Evolutionary conservation across 2,329 filamentous ascomycete species (phyloP), one percentile per base, ranked within the genome.

Genomic region (Myriangium duriaei): DNA sequence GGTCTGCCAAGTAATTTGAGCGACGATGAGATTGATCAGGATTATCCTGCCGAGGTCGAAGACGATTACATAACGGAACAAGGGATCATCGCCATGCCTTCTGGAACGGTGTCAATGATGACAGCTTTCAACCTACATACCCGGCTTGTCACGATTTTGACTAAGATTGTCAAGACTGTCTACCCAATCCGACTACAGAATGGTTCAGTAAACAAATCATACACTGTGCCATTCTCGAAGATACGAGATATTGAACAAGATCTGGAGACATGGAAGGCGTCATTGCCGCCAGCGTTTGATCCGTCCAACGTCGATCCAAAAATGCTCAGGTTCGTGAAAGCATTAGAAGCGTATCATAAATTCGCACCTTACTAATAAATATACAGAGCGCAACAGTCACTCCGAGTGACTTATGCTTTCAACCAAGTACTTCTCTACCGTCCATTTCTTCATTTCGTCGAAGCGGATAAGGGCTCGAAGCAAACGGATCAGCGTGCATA

Each of bases 391-490:
- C 81, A 84, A 43, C 83, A 86, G 45, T 64, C 87, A 15, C 64
- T 91, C 13, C 71, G 82, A 24, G 79, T 91, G 57, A 74, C 78
- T n/a, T 88, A 82, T 53, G 81, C 80, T 2, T 81, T 88, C 51
- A 80, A 86, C 4, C 83, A 88, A 52, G 77, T 91, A 56, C 76
- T 91, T 51, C 63, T 91, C 2, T 91, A 91, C 51, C 69, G 84
- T 12, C 84, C 84, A 0, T 91, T 91, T 54, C 62, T 91, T 10
- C 84, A 91, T 54, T 91, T 88, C 48, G 76, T 85, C 11, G 85
- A 82, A 5, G 75, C 76, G 30, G 54, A 61, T 13, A 61, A 61
- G 45, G 58, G 59, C 40, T 62, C 62, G 5, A 65, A 64, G 32
- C 60, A 61, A 32, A 64, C 82, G n/a, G 81, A 87, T 49, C 78